Evolutionary conservation across 352 stramenopile species (phyloP).

Genomic region (Phytophthora capsici): DNA sequence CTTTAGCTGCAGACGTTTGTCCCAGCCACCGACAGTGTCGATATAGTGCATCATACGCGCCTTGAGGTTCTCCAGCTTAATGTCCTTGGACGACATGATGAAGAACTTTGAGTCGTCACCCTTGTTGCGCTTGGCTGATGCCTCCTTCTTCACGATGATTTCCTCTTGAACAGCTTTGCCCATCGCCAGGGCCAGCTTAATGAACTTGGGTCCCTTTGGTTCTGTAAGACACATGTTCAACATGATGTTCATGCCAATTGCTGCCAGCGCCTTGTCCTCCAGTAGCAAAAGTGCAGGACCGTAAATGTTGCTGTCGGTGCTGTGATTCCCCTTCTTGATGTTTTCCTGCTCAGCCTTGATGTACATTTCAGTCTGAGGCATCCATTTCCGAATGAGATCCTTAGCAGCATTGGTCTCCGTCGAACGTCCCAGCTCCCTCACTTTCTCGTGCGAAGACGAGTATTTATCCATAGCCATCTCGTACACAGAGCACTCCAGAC

Average conservation of each 20-base stretch:
- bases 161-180: constrained; percentile 80
- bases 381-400: constrained; percentile 70
- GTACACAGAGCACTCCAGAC: constrained; percentile 82
- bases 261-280: constrained; percentile 57
- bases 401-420: constrained; percentile 68
- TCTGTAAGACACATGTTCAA: constrained; percentile 77
- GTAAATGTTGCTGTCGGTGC: constrained; percentile 79
- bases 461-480: constrained; percentile 83
- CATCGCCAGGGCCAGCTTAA: constrained; percentile 79
- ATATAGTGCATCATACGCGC: constrained; percentile 64
- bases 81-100: constrained; percentile 29
- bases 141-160: constrained; percentile 70
- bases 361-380: constrained; percentile 44
- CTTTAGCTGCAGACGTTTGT: constrained; percentile 90
- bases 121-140: constrained; percentile 32
- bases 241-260: constrained; percentile 71
- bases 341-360: constrained; percentile 61
- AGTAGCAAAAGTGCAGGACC: constrained; percentile 71
- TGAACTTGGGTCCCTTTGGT: constrained; percentile 75
- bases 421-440: constrained; percentile 51
- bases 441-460: constrained; percentile 51
- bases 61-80: constrained; percentile 48
- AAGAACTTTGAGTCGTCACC: constrained; percentile 34
- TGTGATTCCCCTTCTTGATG: constrained; percentile 59
- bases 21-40: constrained; percentile 85